phyloP scores from a whole-genome alignment of 2,329 filamentous ascomycete species.

The Colletotrichum liriopes region DNA sequence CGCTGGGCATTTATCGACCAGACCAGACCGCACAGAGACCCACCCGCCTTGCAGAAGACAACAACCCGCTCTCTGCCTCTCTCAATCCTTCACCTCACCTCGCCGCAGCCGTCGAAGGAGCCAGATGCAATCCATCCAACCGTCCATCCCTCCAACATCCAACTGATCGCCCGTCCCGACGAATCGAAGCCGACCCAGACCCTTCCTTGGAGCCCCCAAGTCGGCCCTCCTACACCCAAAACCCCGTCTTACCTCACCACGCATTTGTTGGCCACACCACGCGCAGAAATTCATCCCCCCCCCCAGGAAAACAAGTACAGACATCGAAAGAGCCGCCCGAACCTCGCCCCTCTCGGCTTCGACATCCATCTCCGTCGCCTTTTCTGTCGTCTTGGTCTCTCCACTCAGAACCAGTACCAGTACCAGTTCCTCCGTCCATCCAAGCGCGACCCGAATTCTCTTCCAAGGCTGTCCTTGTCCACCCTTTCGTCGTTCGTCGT shows the following conservation, averaged over 20 bases:
- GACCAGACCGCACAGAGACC: constrained; percentile 11
- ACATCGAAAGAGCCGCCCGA: neutral
- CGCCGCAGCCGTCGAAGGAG: neutral
- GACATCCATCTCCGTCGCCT: neutral
- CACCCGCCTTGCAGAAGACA: constrained; percentile 6
- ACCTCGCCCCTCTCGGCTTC: neutral
- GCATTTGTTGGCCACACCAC: constrained; percentile 2
- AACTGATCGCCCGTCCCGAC: constrained; percentile 7
- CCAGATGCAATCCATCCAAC: constrained; percentile 6
- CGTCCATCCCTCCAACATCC: constrained; percentile 10
- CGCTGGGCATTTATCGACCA: constrained; percentile 6
- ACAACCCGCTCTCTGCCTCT: neutral
- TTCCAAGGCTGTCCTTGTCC: constrained; percentile 24
- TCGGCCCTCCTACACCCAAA: constrained; percentile 10
- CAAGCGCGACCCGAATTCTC: neutral
- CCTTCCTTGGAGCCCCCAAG: neutral
- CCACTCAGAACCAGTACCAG: constrained; percentile 19
- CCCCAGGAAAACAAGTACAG: neutral
- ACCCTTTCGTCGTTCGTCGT: constrained; percentile 13
- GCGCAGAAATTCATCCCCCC: neutral
- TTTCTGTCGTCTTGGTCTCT: neutral
- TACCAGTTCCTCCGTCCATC: constrained; percentile 6
- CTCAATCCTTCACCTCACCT: constrained; percentile 3
- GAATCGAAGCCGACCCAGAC: neutral
- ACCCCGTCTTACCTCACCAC: constrained; percentile 13